Percentiles rank a stretch among this genome's conserved stretches.
phyloP scores from a whole-genome alignment of 164 flowering plant genomes.

The Vitis rotundifolia region DNA sequence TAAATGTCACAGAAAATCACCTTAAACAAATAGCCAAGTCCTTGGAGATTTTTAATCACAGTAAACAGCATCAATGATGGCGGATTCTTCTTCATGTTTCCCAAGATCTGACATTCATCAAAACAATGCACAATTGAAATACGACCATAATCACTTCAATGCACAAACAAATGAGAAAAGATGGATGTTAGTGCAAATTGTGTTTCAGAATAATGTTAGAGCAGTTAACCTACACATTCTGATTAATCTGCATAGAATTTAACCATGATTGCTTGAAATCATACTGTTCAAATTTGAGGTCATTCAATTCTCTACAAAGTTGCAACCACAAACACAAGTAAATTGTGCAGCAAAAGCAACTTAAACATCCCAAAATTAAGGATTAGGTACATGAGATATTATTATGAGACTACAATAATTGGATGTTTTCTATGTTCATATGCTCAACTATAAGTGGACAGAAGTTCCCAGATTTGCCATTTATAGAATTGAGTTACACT shows the following conservation, averaged over 20 bases:
- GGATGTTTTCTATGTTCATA: too few species aligned
- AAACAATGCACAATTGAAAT: neutral
- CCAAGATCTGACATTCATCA: constrained; percentile 60
- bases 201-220: neutral
- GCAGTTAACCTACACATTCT: neutral
- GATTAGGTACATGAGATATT: too few species aligned
- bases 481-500: too few species aligned
- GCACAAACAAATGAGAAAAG: neutral
- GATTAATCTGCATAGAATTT: neutral
- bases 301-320: too few species aligned
- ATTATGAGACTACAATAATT: too few species aligned
- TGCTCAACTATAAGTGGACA: too few species aligned
- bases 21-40: constrained; percentile 68
- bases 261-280: neutral
- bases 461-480: too few species aligned
- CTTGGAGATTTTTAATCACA: constrained; percentile 61
- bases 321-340: neutral
- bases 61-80: constrained; percentile 65
- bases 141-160: neutral
- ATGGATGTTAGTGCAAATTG: neutral
- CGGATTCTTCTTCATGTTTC: constrained; percentile 62
- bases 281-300: neutral
- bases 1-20: constrained; percentile 27
- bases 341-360: too few species aligned
- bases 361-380: too few species aligned